These are phyloP conservation scores for Phytopythium montanum DNA, from an alignment of 352 stramenopile genomes.

Conservation along the genomic window DNA sequence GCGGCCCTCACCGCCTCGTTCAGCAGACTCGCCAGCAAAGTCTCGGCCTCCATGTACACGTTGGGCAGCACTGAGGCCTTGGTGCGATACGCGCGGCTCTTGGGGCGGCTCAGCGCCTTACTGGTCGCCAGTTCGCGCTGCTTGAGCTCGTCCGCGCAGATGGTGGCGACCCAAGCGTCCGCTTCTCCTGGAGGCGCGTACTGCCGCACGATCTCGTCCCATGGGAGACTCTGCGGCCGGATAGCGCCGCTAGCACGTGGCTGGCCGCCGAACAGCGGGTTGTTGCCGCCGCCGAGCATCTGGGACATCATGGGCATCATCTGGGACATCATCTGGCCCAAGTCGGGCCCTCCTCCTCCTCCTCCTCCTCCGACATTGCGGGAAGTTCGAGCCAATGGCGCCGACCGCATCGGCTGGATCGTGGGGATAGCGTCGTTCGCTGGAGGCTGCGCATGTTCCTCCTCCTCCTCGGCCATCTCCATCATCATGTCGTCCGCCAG, in stretches of 20 bases:
- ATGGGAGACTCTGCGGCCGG: conserved; percentile 36
- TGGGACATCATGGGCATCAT: conserved; percentile 89
- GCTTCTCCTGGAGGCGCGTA: conserved; percentile 54
- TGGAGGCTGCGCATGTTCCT: conserved; percentile 2
- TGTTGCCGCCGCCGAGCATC: conserved; percentile 52
- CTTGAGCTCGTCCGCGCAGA: conserved; percentile 48
- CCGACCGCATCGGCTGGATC: conserved; percentile 15
- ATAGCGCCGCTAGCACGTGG: conserved; percentile 17
- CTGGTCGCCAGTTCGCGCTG: conserved; percentile 25
- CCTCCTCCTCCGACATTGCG: background rate
- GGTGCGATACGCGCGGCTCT: conserved; percentile 60
- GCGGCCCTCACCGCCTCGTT: conserved; percentile 59
- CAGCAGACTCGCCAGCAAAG: conserved; percentile 58
- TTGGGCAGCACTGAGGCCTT: conserved; percentile 47
- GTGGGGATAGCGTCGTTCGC: conserved; percentile 18
- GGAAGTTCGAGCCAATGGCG: background rate
- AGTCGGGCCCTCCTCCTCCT: conserved; percentile 58
- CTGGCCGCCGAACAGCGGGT: conserved; percentile 17
- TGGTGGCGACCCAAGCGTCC: conserved; percentile 62
- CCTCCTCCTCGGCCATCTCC: conserved; percentile 45
- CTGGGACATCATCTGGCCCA: conserved; percentile 81
- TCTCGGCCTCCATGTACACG: conserved; percentile 56
- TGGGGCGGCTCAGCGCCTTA: conserved; percentile 31
- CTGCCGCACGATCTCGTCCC: conserved; percentile 67
- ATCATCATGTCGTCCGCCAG: conserved; percentile 80